A percentile compares a stretch with the other conserved stretches of the same genome.
phyloP scores from a whole-genome alignment of 345 rosid genomes.

The Salix koriyanagi region DNA sequence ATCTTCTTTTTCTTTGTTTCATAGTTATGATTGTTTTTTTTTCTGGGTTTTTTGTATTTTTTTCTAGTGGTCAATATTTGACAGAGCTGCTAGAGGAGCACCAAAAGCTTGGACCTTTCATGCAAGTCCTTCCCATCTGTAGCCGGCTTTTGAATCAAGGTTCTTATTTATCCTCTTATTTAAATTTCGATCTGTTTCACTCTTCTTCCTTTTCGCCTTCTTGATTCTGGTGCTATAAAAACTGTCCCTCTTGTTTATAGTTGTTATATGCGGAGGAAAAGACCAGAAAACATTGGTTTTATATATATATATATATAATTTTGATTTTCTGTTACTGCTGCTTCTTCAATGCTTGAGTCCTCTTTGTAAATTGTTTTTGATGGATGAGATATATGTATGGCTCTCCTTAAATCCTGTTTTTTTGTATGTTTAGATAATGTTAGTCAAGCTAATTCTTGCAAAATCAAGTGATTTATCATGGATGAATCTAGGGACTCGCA shows the following conservation, averaged over 20 bases:
- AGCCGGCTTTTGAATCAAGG: slow-evolving; percentile 90
- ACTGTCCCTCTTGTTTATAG: not conserved
- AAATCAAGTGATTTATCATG: not conserved
- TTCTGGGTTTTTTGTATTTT: not conserved
- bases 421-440: not conserved
- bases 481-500: not conserved
- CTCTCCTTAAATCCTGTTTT: not conserved
- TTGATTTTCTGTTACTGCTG: not conserved
- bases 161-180: slow-evolving; percentile 18
- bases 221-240: slow-evolving; percentile 7
- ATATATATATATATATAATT: not conserved
- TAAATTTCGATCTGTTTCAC: not conserved
- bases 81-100: slow-evolving; percentile 78
- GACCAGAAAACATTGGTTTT: not conserved
- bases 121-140: slow-evolving; percentile 82
- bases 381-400: not conserved
- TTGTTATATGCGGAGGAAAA: not conserved
- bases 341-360: not conserved
- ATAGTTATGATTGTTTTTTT: not conserved
- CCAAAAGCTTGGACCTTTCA: slow-evolving; percentile 92
- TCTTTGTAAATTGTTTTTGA: not conserved
- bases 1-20: not conserved
- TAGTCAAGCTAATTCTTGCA: not conserved
- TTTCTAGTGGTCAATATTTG: slow-evolving; percentile 62
- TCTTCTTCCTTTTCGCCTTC: not conserved